phyloP scores from a whole-genome alignment of 768 basidiomycete species.

The Dacryopinax spathularia region DNA sequence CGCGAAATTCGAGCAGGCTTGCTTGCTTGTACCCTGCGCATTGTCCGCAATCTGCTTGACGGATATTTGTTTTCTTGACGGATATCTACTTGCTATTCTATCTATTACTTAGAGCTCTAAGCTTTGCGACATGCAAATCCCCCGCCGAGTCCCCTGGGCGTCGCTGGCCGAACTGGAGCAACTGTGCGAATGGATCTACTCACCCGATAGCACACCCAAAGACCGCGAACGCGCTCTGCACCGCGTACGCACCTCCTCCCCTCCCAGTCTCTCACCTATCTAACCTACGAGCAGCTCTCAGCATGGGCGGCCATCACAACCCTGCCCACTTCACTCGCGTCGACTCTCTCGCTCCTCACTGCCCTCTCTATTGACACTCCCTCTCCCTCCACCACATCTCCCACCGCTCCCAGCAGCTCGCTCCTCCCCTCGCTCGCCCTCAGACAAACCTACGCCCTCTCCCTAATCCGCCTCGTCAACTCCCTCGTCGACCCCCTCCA shows the following conservation, averaged over 20 bases:
- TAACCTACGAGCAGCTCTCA: slow-evolving; percentile 51
- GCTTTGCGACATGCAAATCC: slow-evolving; percentile 57
- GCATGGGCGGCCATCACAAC: slow-evolving; percentile 64
- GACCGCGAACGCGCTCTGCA: slow-evolving; percentile 46
- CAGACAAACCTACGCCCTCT: slow-evolving; percentile 65
- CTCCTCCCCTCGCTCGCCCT: slow-evolving; percentile 33
- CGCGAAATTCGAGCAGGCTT: too few relatives aligned
- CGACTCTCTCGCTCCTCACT: slow-evolving; percentile 47
- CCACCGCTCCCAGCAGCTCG: slow-evolving; percentile 14
- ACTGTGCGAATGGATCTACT: slow-evolving; percentile 60
- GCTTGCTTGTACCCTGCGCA: too few relatives aligned
- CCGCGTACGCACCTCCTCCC: slow-evolving; percentile 34
- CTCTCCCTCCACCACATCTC: slow-evolving; percentile 6
- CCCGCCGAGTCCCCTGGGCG: slow-evolving; percentile 70
- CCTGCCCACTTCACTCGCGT: slow-evolving; percentile 73
- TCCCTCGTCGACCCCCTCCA: slow-evolving; percentile 92
- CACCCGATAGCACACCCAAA: slow-evolving; percentile 45
- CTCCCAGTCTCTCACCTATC: not conserved
- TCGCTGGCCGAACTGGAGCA: slow-evolving; percentile 55
- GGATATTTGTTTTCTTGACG: too few relatives aligned
- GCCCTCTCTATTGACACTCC: slow-evolving; percentile 43
- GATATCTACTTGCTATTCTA: too few relatives aligned
- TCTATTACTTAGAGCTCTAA: too few relatives aligned
- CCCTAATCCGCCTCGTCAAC: slow-evolving; percentile 82
- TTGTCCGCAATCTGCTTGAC: too few relatives aligned